Conservation (phyloP, 2,329 filamentous ascomycete genomes). For the Fusarium redolens region DNA sequence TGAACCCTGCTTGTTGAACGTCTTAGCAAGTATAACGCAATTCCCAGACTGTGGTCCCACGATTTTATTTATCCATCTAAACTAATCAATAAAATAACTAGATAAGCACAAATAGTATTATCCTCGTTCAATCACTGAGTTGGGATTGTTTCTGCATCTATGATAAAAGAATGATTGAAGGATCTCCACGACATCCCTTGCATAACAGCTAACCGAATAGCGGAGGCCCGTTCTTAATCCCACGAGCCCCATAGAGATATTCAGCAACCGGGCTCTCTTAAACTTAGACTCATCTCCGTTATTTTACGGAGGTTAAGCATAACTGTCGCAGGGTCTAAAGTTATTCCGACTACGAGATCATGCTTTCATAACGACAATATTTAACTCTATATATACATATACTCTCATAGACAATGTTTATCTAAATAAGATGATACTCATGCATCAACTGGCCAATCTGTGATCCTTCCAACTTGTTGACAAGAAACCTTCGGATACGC, state of each 20-base stretch:
- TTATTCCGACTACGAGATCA: background rate
- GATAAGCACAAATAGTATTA: rapidly evolving
- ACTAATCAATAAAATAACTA: rapidly evolving
- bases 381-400: background rate
- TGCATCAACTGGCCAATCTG: constrained; percentile 7
- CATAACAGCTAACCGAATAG: rapidly evolving
- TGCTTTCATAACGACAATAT: too few relatives aligned
- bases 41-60: background rate
- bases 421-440: background rate
- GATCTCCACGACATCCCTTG: background rate
- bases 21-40: rapidly evolving
- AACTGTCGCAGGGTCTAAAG: background rate
- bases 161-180: background rate
- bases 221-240: background rate
- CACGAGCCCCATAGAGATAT: too few relatives aligned
- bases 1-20: rapidly evolving
- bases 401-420: background rate
- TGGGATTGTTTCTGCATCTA: background rate
- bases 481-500: background rate
- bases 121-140: background rate
- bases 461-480: background rate
- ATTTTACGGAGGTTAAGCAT: background rate
- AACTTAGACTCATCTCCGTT: background rate
- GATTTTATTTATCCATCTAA: background rate
- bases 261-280: background rate